Conservation (phyloP, 345 rosid genomes). For the Melaleuca alternifolia region DNA sequence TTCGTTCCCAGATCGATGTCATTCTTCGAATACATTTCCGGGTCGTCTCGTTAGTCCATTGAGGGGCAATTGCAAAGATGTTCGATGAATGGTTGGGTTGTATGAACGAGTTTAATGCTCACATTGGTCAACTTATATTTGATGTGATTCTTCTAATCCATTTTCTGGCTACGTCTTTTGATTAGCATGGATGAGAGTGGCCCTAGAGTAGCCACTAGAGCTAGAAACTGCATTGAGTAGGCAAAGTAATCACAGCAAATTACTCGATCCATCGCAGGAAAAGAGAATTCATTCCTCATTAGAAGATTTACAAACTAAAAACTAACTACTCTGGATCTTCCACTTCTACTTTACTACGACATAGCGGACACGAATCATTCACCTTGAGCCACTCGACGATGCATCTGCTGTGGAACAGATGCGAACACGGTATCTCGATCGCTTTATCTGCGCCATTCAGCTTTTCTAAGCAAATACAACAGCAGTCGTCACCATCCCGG, state of each 20-base stretch:
- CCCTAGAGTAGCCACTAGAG: too few species aligned
- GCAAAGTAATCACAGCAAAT: neutral
- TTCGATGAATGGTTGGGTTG: too few species aligned
- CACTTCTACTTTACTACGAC: neutral
- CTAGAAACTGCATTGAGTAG: neutral
- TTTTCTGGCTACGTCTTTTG: too few species aligned
- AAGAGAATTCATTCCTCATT: neutral
- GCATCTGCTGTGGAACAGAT: neutral
- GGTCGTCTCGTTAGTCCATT: too few species aligned
- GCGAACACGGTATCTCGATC: neutral
- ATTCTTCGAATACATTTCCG: too few species aligned
- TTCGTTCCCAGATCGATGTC: too few species aligned
- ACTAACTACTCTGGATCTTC: neutral
- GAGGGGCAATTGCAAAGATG: too few species aligned
- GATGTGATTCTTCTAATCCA: too few species aligned
- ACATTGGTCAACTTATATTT: too few species aligned
- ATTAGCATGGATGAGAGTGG: too few species aligned
- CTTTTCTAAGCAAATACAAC: neutral
- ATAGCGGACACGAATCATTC: neutral
- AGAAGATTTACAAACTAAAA: neutral
- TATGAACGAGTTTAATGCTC: too few species aligned
- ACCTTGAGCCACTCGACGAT: neutral
- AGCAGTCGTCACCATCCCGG: fast-evolving
- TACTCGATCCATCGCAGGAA: neutral
- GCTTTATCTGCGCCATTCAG: neutral